These are phyloP conservation scores for Lagenidium giganteum DNA, from an alignment of 352 stramenopile species.

Conservation along the genomic window DNA sequence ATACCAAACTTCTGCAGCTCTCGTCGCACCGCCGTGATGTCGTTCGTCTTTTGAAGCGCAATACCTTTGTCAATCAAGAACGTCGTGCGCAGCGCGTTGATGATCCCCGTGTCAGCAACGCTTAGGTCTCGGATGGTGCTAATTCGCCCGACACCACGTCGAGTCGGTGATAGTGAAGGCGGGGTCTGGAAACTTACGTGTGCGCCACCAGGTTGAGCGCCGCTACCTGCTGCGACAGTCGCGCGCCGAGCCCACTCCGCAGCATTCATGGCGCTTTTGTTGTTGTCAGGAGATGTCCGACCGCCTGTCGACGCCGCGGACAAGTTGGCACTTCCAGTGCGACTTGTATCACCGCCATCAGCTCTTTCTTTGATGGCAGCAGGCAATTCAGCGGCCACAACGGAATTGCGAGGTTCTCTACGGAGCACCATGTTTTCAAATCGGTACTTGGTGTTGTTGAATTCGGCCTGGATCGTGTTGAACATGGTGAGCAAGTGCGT, in stretches of 20 bases:
- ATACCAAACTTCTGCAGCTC: constrained; percentile 65
- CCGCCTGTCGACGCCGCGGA: no score
- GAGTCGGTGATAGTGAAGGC: no score
- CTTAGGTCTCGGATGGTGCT: constrained; percentile 59
- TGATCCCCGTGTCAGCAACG: constrained; percentile 32
- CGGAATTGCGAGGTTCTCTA: no score
- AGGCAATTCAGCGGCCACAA: no score
- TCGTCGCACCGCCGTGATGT: constrained; percentile 21
- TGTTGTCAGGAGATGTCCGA: no score
- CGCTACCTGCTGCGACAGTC: no score
- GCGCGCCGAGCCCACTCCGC: no score
- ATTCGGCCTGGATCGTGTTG: constrained; percentile 48
- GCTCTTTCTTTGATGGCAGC: no score
- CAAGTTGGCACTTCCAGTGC: no score
- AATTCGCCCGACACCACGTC: constrained; percentile 14
- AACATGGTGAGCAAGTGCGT: constrained; percentile 59
- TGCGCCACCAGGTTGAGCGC: no score
- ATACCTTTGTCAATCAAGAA: constrained; percentile 75
- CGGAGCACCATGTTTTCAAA: constrained; percentile 22
- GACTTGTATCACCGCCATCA: no score
- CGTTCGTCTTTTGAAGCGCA: constrained; percentile 44
- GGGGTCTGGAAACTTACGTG: no score
- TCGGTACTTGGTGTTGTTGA: constrained; percentile 35
- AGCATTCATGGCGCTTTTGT: background rate
- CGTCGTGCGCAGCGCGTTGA: constrained; percentile 48